Evolutionary conservation across 805 yeast species (phyloP), one percentile per base, ranked within the genome.

Genomic region (Saccharomycopsis selenospora): DNA sequence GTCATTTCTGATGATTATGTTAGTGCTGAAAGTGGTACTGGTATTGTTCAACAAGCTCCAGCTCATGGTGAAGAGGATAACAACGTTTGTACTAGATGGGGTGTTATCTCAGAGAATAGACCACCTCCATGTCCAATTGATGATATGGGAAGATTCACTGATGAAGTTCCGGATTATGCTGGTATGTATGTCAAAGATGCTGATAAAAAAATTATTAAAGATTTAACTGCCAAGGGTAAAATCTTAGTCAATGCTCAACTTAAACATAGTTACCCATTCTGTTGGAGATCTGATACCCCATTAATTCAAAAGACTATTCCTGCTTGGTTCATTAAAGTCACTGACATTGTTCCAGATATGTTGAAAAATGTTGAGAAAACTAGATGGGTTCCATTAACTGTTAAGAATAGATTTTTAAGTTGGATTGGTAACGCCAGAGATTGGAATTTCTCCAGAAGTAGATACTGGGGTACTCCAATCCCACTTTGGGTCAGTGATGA

Each of bases 211-310:
- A 91, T 93, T 64, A 88, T 93, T 67, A 90, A 88, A 69, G 70
- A 77, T 55, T 74, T 93, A 64, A 85, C 93, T 51, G 85, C 79
- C 46, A 66, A 72, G 36, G 98, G 95, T 45, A 77, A 82, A 56
- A 57, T 93, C 30, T 72, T 93, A 56, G 76, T 80, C 40, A 83
- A 81, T 50, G 72, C 87, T 40, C 98, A 93, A 73, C 75, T 90
- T 57, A 81, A 82, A 70, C 99, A 93, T 76, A 84, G 95, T 67
- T 93, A 93, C 69, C 99, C 99, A 61, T 93, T 93, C 84, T 93
- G 99, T 73, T 93, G 99, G 99, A 85, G 99, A 78, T 91, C 98
- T 2, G 99, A 93, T 65, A 93, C 99, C 26, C 99, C 99, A 47
- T 79, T 93, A 65, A 68, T 93, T 57, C 93, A 93, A 74, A 82